Base-by-base conservation (phyloP, 2,329 filamentous ascomycete species). In the Hypoxylon sp. region DNA sequence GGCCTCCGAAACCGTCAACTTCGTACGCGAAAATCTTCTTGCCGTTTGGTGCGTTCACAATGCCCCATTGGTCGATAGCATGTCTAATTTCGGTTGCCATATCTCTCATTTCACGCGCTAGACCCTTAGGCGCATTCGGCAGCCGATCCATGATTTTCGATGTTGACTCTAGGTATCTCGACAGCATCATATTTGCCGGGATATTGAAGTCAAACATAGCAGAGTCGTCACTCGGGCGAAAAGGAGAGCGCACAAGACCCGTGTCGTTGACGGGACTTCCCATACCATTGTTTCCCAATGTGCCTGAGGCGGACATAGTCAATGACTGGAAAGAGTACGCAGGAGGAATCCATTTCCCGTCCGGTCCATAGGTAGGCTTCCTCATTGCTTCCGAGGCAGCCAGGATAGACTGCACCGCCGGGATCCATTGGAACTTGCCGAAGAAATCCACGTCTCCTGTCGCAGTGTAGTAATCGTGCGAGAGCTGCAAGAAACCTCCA, bases 161-260 rank as follows among this genome's bases (percentile, higher is more conserved):
- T 72, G 84, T 77, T 0, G 82, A 80, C 9, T 80, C 79, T 2
- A 94, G 83, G 71, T 88, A 91, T 21, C 85, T 80, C 30, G 89
- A 83, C 70, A 93, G 89, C 90, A 93, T 92, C 90, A 93, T 93
- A 77, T 97, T 98, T 30, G 91, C 90, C 0, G 95, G 95, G 72
- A 97, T 92, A 73, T 96, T 89, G 78, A 94, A 95, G 75, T 95
- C 93, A 65, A 93, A 90, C 39, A 92, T 91, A 0, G 91, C 93
- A 12, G 93, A 88, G 77, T 97, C 95, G 77, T 98, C 95, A 63
- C 91, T 95, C 0, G 94, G 95, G 0, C 95, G 87, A 82, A 97
- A 97, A 29, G 94, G 93, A 70, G 91, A 94, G 58, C 95, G 88
- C 43, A 97, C 87, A 53, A 97, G 85, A 0, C 93, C 93, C 1